Conservation (phyloP, 495 filamentous ascomycete species). For the Aspergillus carlsbadensis region DNA sequence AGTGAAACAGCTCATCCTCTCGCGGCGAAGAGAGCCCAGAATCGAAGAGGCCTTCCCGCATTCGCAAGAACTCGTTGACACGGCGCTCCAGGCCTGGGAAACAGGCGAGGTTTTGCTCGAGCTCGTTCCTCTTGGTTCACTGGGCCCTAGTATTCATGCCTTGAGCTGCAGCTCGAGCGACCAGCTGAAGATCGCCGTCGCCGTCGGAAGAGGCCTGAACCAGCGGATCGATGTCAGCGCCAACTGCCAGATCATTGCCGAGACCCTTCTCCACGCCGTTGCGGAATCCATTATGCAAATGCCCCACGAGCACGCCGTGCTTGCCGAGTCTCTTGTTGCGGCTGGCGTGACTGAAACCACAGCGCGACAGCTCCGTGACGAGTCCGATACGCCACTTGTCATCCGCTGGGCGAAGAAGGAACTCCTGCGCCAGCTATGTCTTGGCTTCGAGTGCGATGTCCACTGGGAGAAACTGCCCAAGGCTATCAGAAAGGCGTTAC, state of each 20-base stretch:
- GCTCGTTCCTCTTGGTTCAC: slow-evolving; percentile 41
- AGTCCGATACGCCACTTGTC: slow-evolving; percentile 31
- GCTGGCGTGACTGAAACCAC: slow-evolving; percentile 39
- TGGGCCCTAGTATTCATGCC: slow-evolving; percentile 46
- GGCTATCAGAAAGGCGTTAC: slow-evolving; percentile 32
- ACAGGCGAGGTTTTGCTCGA: slow-evolving; percentile 44
- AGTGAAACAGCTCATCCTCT: slow-evolving; percentile 42
- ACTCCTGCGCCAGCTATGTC: slow-evolving; percentile 40
- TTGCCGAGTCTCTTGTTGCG: slow-evolving; percentile 47
- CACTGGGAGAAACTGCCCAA: slow-evolving; percentile 44
- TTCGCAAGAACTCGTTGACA: slow-evolving; percentile 38
- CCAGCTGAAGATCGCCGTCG: slow-evolving; percentile 41
- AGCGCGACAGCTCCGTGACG: slow-evolving; percentile 36
- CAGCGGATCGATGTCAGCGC: slow-evolving; percentile 41
- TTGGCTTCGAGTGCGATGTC: slow-evolving; percentile 41
- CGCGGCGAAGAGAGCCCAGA: slow-evolving; percentile 32
- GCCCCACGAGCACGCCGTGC: slow-evolving; percentile 49
- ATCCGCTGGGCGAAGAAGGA: slow-evolving; percentile 45
- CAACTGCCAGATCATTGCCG: slow-evolving; percentile 51
- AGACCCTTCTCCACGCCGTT: slow-evolving; percentile 54
- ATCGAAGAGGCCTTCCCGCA: slow-evolving; percentile 48
- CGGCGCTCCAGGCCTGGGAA: slow-evolving; percentile 41
- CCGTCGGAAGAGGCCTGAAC: slow-evolving; percentile 37
- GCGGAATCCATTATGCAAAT: slow-evolving; percentile 48
- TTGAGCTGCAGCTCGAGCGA: slow-evolving; percentile 41